A percentile compares a stretch with the other conserved stretches of the same genome.
phyloP scores from a whole-genome alignment of 2,329 filamentous ascomycete species.

The Cordyceps cateniannulata region DNA sequence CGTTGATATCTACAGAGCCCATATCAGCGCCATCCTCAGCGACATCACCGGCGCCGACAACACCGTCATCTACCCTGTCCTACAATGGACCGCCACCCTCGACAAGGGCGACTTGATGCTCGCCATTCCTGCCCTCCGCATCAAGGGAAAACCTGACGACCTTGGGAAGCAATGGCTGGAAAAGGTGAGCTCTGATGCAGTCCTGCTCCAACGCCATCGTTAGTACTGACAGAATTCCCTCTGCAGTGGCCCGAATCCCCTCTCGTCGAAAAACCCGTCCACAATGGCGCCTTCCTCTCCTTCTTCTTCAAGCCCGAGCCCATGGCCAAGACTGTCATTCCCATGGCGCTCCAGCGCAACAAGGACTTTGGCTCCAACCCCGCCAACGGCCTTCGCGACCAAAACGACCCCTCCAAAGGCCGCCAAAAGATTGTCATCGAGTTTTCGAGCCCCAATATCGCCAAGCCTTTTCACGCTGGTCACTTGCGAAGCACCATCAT shows the following conservation, averaged over 20 bases:
- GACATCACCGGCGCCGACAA: constrained; percentile 17
- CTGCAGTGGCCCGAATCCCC: constrained; percentile 65
- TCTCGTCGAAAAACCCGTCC: constrained; percentile 62
- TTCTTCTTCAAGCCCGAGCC: constrained; percentile 74
- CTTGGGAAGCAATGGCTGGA: constrained; percentile 55
- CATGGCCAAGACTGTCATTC: constrained; percentile 60
- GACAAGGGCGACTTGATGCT: constrained; percentile 80
- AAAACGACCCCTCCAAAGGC: constrained; percentile 51
- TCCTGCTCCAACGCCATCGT: constrained; percentile 9
- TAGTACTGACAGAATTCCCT: neutral
- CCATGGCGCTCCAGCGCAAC: constrained; percentile 59
- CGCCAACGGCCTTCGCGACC: constrained; percentile 54
- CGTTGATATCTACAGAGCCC: constrained; percentile 14
- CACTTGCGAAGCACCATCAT: constrained; percentile 76
- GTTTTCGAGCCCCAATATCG: constrained; percentile 81
- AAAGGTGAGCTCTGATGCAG: constrained; percentile 37
- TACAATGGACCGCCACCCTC: constrained; percentile 72
- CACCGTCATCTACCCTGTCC: constrained; percentile 59
- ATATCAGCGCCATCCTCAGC: constrained; percentile 28
- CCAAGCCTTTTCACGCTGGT: constrained; percentile 76
- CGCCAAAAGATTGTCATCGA: constrained; percentile 66
- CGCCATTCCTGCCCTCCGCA: constrained; percentile 69
- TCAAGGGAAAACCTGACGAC: constrained; percentile 64
- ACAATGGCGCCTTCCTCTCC: constrained; percentile 63
- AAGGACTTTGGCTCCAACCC: constrained; percentile 56